These are phyloP conservation scores for Alliaria petiolata DNA, from an alignment of 345 rosid species.

Conservation along the genomic window DNA sequence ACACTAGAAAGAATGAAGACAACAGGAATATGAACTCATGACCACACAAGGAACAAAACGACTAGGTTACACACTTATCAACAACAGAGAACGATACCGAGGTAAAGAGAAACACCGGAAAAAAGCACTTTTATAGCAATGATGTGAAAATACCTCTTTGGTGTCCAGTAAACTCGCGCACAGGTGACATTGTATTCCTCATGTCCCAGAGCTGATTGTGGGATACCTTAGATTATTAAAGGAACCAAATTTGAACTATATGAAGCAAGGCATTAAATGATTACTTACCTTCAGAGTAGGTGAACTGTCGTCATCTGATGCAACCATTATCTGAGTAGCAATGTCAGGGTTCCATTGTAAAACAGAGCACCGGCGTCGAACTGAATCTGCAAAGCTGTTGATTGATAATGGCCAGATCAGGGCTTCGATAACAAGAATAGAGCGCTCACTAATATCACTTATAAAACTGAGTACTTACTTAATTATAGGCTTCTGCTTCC, in stretches of 20 bases:
- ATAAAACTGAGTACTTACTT: constrained; percentile 46
- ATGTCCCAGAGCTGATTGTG: constrained; percentile 93
- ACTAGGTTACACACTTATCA: background rate
- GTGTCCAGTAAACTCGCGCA: constrained; percentile 88
- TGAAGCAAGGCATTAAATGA: background rate
- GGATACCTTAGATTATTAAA: constrained; percentile 22
- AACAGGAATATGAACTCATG: constrained; percentile 12
- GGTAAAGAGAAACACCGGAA: background rate
- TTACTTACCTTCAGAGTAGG: constrained; percentile 71
- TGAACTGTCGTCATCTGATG: constrained; percentile 91
- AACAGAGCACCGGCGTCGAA: constrained; percentile 91
- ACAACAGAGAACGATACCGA: background rate
- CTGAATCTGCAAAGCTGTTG: constrained; percentile 85
- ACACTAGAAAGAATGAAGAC: constrained; percentile 13
- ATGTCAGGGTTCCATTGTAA: constrained; percentile 99
- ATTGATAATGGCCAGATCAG: constrained; percentile 25
- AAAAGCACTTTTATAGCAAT: background rate
- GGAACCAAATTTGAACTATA: constrained; percentile 9
- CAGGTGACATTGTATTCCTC: constrained; percentile 88
- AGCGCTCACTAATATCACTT: background rate
- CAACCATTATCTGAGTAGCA: constrained; percentile 96
- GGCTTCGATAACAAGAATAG: background rate
- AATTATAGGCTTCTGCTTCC: constrained; percentile 92
- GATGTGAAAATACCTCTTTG: constrained; percentile 61
- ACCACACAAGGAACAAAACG: constrained; percentile 1